Evolutionary conservation across 1,284 basidiomycete genomes (phyloP).

Genomic region (Ganoderma resinaceum): DNA sequence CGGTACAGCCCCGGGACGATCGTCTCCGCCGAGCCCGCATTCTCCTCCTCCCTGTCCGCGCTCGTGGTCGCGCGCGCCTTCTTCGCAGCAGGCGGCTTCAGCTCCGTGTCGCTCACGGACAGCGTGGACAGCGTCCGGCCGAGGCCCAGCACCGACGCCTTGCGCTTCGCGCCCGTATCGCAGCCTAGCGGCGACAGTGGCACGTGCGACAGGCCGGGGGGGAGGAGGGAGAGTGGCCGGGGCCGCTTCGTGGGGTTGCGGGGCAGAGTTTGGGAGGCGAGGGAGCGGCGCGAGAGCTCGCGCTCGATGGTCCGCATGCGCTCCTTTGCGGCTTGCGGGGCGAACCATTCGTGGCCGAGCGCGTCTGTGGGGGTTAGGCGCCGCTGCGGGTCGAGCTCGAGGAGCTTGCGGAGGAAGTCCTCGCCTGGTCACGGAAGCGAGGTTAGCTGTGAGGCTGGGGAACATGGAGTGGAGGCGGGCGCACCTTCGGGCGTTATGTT

Average conservation of each 20-base stretch:
- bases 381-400: conserved; percentile 56
- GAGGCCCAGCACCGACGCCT: background rate
- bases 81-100: background rate
- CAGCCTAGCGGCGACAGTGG: too few relatives aligned
- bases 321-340: background rate
- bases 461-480: background rate
- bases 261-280: background rate
- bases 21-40: background rate
- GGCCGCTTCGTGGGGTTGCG: background rate
- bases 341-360: conserved; percentile 73
- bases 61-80: background rate
- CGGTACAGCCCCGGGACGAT: background rate
- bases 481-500: conserved; percentile 1
- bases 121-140: background rate
- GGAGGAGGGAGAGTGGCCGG: background rate
- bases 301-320: background rate
- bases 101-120: background rate
- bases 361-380: conserved; percentile 69
- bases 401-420: conserved; percentile 56
- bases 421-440: conserved; percentile 19
- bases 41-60: background rate
- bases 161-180: background rate
- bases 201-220: too few relatives aligned
- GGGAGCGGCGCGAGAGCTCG: background rate
- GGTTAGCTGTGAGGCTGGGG: background rate